Evolutionary conservation across 441 rosid genomes (phyloP).

Genomic region (Macaranga tanarius): DNA sequence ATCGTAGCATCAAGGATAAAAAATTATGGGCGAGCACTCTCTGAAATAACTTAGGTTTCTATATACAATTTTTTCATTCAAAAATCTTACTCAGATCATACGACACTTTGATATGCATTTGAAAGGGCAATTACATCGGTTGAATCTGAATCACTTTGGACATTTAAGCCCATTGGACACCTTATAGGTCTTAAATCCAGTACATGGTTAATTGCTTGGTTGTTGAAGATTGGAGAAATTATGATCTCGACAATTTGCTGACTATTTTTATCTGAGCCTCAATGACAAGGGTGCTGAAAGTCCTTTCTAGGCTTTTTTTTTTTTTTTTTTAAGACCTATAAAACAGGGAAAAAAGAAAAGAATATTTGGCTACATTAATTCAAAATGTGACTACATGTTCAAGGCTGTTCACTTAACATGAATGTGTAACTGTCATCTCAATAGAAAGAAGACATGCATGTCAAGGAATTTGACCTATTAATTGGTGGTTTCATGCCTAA

Average conservation of each 20-base stretch:
- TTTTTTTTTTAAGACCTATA: too few relatives aligned
- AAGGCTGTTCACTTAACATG: background rate
- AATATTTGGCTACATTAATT: background rate
- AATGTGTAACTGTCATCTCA: background rate
- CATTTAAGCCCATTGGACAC: background rate
- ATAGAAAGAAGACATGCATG: too few relatives aligned
- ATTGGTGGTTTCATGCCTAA: background rate
- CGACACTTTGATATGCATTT: background rate
- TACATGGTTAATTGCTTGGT: background rate
- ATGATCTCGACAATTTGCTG: background rate
- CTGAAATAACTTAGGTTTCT: background rate
- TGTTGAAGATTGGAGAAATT: background rate
- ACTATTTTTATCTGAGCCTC: background rate
- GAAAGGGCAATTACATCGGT: background rate
- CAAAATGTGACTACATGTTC: background rate
- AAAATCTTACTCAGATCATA: background rate
- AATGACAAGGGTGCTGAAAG: too few relatives aligned
- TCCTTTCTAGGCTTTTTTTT: too few relatives aligned
- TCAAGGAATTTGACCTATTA: background rate
- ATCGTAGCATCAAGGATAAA: background rate
- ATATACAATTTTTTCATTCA: background rate
- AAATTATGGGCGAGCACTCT: background rate
- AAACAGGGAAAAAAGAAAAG: background rate
- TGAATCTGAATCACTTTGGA: conserved; percentile 2
- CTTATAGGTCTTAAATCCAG: background rate